These are phyloP conservation scores for Beauveria sp. DNA, from an alignment of 2,329 filamentous ascomycete genomes.

Conservation along the genomic window DNA sequence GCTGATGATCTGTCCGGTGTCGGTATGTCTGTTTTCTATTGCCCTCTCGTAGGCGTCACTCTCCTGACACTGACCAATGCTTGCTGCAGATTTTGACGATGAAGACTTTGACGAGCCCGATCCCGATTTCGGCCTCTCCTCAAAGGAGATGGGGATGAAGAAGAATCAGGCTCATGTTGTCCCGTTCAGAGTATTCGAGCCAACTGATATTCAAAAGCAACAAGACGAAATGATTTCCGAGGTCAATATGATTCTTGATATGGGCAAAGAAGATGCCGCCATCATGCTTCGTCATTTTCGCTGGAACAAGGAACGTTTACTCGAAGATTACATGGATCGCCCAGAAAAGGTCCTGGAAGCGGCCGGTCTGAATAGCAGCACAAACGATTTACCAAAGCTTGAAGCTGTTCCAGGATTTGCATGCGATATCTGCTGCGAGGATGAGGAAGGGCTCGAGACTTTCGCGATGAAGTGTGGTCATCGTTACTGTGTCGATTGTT, in stretches of 20 bases:
- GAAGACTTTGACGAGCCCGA: slow-evolving; percentile 52
- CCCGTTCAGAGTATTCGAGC: slow-evolving; percentile 73
- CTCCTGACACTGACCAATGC: not conserved
- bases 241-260: slow-evolving; percentile 83
- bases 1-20: slow-evolving; percentile 58
- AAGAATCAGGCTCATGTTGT: slow-evolving; percentile 73
- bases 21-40: slow-evolving; percentile 26
- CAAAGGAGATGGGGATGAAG: slow-evolving; percentile 61
- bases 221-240: slow-evolving; percentile 83
- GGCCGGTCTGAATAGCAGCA: slow-evolving; percentile 67
- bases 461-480: slow-evolving; percentile 96
- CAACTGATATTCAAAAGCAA: slow-evolving; percentile 72
- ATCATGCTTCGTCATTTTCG: slow-evolving; percentile 83
- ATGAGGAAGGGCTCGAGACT: slow-evolving; percentile 65
- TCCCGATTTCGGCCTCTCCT: slow-evolving; percentile 41
- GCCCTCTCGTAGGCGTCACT: not conserved
- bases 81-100: slow-evolving; percentile 43
- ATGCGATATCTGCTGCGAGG: slow-evolving; percentile 96
- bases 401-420: slow-evolving; percentile 67
- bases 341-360: slow-evolving; percentile 72
- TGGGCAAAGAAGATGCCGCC: slow-evolving; percentile 81
- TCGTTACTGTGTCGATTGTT: slow-evolving; percentile 88
- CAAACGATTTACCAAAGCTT: slow-evolving; percentile 56
- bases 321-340: slow-evolving; percentile 93
- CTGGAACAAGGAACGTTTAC: slow-evolving; percentile 94